Evolutionary conservation across 192 early-diverging fungal genomes (phyloP), one percentile per base, ranked within the genome.

Genomic region (Jimgerdemannia lactiflua): DNA sequence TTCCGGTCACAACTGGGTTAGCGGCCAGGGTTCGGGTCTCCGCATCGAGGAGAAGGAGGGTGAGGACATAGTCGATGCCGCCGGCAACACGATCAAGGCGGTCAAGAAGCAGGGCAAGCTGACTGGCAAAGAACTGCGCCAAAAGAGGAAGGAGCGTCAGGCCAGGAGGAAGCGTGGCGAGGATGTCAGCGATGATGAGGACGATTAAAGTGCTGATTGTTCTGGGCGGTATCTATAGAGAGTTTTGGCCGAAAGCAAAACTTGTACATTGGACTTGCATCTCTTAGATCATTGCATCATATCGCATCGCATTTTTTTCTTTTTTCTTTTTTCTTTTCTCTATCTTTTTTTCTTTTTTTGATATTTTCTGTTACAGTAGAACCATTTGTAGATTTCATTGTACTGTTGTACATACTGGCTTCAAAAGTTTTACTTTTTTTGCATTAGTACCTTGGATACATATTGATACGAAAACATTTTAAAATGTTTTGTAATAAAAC

Each of bases 31-130:
- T 82, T 72, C 80, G 59, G 67, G 67, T 9, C 67, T 2, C 6
- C 7, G 40, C 9, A 82, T 83, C 63, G 79, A 63, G 64, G 75
- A 84, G 44, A 80, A 86, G 77, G 86, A 86, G 54, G 79, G 76
- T 11, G 86, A 86, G 73, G 75, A 75, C 75, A 76, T 79, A 71
- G 72, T 87, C 44, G 93, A 94, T 84, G 92, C 90, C 43, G 89
- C 91, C 72, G 93, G 93, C 76, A 94, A 93, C 87, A 90, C 90
- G 20, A 75, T 86, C 79, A 92, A 93, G 83, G 86, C 88, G 63
- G 91, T 90, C 85, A 82, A 85, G 79, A 90, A 87, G 80, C 87
- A 89, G 78, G 80, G 77, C 78, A 85, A 85, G 81, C 75, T 87
- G 65, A 79, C 84, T 75, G 83, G 82, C 77, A 84, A 84, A 75